phyloP scores from a whole-genome alignment of 805 yeast genomes.

The Maudiozyma pseudohumilis region DNA sequence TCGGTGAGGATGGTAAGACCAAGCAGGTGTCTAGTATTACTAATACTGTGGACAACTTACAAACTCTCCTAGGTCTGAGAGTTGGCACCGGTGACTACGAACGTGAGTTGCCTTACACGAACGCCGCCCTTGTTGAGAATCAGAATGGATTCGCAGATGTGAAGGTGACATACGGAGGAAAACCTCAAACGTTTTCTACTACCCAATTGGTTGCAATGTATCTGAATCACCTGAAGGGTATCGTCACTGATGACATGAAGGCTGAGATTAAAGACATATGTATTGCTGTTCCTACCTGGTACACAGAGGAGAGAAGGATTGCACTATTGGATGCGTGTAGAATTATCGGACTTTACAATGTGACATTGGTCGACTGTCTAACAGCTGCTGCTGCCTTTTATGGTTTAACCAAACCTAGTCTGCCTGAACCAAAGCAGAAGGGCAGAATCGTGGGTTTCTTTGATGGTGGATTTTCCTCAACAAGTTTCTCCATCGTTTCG shows the following conservation, averaged over 20 bases:
- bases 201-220: constrained; percentile 92
- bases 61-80: constrained; percentile 79
- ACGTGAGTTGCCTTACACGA: constrained; percentile 62
- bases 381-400: constrained; percentile 99
- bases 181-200: constrained; percentile 67
- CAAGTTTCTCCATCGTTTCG: constrained; percentile 78
- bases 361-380: constrained; percentile 90
- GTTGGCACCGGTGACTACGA: constrained; percentile 58
- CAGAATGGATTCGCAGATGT: constrained; percentile 63
- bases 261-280: constrained; percentile 71
- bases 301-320: constrained; percentile 90
- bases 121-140: constrained; percentile 59
- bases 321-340: constrained; percentile 90
- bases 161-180: constrained; percentile 75
- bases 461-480: constrained; percentile 94
- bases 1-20: constrained; percentile 91
- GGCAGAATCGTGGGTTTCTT: constrained; percentile 83
- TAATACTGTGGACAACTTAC: constrained; percentile 89
- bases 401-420: constrained; percentile 92
- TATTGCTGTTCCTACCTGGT: constrained; percentile 94
- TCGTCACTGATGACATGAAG: constrained; percentile 70
- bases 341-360: constrained; percentile 94
- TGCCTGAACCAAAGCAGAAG: constrained; percentile 70
- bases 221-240: constrained; percentile 78
- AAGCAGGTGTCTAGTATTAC: constrained; percentile 93